Percentiles rank a stretch among this genome's conserved stretches.
Conservation (phyloP, 768 basidiomycete species). For the Suillus plorans region DNA sequence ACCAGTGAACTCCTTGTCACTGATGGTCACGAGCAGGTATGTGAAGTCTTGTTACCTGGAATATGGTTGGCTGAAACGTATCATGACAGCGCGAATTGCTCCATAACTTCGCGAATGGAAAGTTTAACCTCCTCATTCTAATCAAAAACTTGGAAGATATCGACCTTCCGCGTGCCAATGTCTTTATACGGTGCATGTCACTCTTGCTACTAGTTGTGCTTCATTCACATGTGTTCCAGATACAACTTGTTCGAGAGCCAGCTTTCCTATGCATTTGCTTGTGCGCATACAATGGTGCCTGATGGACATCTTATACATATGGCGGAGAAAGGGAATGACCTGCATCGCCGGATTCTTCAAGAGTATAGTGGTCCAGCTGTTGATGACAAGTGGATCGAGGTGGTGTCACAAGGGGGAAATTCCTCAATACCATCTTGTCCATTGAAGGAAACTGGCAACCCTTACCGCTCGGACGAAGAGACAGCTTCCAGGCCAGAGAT, state of each 20-base stretch:
- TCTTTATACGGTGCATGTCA: constrained; percentile 58
- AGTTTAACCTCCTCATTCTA: constrained; percentile 62
- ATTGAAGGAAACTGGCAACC: constrained; percentile 38
- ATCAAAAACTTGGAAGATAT: constrained; percentile 61
- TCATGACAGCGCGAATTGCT: constrained; percentile 41
- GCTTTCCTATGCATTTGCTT: constrained; percentile 56
- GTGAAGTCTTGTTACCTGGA: constrained; percentile 8
- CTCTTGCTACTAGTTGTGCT: neutral
- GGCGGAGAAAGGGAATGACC: constrained; percentile 56
- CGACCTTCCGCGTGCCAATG: constrained; percentile 53
- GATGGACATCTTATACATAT: constrained; percentile 61
- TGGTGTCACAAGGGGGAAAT: constrained; percentile 34
- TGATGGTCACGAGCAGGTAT: constrained; percentile 35
- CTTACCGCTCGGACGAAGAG: constrained; percentile 50
- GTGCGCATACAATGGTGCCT: constrained; percentile 45
- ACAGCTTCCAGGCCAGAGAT: constrained; percentile 24
- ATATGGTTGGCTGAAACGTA: constrained; percentile 22
- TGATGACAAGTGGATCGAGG: constrained; percentile 52
- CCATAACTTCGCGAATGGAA: constrained; percentile 51
- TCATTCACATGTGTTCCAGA: constrained; percentile 32
- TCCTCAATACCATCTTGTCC: constrained; percentile 45
- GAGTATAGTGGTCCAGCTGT: constrained; percentile 39
- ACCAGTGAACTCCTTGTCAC: constrained; percentile 35
- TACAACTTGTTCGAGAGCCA: constrained; percentile 65
- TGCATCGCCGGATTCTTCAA: constrained; percentile 53